Evolutionary conservation across 2,329 filamentous ascomycete species (phyloP), one percentile per base, ranked within the genome.

Genomic region (Epichloe gansuensis): DNA sequence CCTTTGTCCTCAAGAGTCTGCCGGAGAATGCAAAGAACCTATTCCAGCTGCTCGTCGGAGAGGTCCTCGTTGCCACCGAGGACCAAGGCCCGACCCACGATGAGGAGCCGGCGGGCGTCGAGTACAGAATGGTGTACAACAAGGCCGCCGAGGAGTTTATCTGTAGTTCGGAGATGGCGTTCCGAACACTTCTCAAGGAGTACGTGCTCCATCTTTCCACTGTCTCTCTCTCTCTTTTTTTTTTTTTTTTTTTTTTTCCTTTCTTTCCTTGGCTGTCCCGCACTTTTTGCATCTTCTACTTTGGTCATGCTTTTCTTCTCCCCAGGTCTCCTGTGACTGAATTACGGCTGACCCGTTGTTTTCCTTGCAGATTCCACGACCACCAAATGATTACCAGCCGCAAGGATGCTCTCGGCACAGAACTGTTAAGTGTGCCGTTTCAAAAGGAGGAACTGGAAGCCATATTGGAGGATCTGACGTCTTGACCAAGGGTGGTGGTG

Each of bases 61-160:
- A 97, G 69, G 83, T 95, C 47, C 73, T 98, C 42, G 81, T 85
- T 17, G 76, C 83, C 34, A 77, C 83, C 66, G 80, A 81, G 56
- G 83, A 83, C 21, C 78, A 80, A n/a, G 74, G 73, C 8, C 72
- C 59, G 12, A 62, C 63, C 8, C 65, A 42, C 13, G 41, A 66
- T 3, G 72, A 69, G 0, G 70, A 65, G 2, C 77, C 78, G 37
- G 75, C 81, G 2, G 90, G 87, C 0, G 82, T 98, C 15, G 91
- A 97, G 70, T 97, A 96, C 66, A 78, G 89, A 23, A 84, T 89
- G 60, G 69, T 98, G 58, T 98, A 97, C 64, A 90, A 95, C 65
- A 96, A 95, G 72, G 91, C 93, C 2, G 86, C 91, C 5, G 91
- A 96, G 69, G 90, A 95, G 64, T 97, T 98, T 67, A 93, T 98